Evolutionary conservation across 352 stramenopile genomes (phyloP), one percentile per base, ranked within the genome.

Genomic region (Phytophthora rubi): DNA sequence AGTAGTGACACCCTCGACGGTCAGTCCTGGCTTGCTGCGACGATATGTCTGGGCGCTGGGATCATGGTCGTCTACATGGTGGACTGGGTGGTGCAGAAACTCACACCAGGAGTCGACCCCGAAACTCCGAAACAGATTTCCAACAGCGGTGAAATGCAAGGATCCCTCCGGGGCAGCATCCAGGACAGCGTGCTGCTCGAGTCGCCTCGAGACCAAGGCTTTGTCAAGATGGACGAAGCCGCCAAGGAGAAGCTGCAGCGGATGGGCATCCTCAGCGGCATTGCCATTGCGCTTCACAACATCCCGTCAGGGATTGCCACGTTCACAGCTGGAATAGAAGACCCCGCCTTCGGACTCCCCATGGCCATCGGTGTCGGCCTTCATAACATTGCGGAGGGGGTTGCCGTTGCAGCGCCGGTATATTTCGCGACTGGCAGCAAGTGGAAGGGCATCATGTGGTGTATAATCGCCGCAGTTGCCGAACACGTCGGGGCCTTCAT

Each of bases 361-460:
- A 85, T 99, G 44, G 95, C 95, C 1, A 82, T 99, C 42, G 95
- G 91, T 35, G 98, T 99, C 66, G 94, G 83, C 0, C 93, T 99
- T 33, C 96, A 99, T 79, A 99, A 99, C 70, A 97, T 99, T 59
- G 96, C 97, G 2, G 97, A 99, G 62, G 97, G 97, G 0, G 79
- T 99, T 33, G 98, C 94, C 53, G 92, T 99, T 13, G 93, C 96
- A 13, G 87, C 98, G 10, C 97, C 97, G 2, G 97, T 99, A 30
- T 99, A 99, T 76, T 99, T 98, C 62, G 95, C 96, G 2, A 99
- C 97, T 6, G 95, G 95, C 6, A 97, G 91, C 59, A 86, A 95
- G n/a, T 91, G 85, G 72, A 97, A 97, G 47, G 97, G 93, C 3
- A 98, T 99, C 73, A 84, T 96, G 70, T 99, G 94, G 94, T 97